These are phyloP conservation scores for Trichoderma guizhouense DNA, from an alignment of 2,329 filamentous ascomycete genomes.

Conservation along the genomic window DNA sequence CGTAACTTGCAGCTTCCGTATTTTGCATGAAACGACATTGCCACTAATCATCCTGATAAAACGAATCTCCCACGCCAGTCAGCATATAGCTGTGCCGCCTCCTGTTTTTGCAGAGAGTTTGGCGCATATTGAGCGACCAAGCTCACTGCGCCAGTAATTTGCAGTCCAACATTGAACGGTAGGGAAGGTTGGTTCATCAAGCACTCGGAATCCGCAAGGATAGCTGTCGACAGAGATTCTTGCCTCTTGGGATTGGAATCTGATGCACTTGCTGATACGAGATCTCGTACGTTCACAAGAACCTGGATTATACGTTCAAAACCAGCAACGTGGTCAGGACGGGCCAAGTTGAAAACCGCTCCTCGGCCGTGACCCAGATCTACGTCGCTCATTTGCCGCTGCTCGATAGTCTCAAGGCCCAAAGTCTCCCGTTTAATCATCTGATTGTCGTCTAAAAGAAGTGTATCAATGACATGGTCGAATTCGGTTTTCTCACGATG, in stretches of 20 bases:
- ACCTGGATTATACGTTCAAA: neutral
- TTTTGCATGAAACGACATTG: neutral
- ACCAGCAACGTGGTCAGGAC: neutral
- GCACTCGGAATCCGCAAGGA: neutral
- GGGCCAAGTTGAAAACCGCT: neutral
- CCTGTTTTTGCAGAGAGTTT: neutral
- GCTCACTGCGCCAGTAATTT: neutral
- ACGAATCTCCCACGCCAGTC: neutral
- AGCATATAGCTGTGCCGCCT: neutral
- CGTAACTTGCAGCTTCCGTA: neutral
- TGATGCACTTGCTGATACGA: neutral
- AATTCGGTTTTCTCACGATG: constrained; percentile 6
- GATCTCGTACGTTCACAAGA: neutral
- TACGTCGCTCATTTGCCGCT: no score
- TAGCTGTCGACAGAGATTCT: neutral
- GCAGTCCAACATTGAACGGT: neutral
- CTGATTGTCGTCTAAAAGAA: neutral
- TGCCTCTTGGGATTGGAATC: neutral
- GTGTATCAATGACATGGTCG: constrained; percentile 6
- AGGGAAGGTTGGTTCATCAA: neutral
- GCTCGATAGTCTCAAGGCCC: neutral
- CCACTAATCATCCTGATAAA: neutral
- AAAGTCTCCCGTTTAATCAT: neutral
- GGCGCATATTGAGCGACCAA: constrained; percentile 3
- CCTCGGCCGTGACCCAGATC: neutral